phyloP scores from a whole-genome alignment of 176 grass and related monocot species.

The Musa acuminata region DNA sequence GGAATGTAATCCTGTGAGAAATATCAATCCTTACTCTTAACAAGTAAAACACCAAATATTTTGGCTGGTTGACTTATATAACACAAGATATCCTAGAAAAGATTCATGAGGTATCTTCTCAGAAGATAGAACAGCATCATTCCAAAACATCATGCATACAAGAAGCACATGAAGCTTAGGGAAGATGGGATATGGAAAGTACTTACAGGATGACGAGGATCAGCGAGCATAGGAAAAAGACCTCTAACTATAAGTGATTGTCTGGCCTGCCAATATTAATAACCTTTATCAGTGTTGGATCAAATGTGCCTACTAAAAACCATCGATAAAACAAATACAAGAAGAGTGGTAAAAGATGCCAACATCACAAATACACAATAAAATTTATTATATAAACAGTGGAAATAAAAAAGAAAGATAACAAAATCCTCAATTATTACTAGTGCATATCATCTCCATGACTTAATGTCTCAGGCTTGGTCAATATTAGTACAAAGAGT shows the following conservation, averaged over 20 bases:
- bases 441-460: neutral
- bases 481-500: neutral
- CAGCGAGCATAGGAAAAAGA: conserved; percentile 97
- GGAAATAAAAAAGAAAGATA: conserved; percentile 9
- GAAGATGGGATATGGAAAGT: neutral
- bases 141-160: neutral
- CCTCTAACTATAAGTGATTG: conserved; percentile 96
- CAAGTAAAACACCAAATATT: too few relatives aligned
- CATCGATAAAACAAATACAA: neutral
- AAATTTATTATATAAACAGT: neutral
- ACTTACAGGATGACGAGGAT: conserved; percentile 96
- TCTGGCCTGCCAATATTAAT: conserved; percentile 55
- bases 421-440: neutral
- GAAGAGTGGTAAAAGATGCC: neutral
- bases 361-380: neutral
- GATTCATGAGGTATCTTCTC: neutral
- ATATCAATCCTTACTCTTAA: too few relatives aligned
- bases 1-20: too few relatives aligned
- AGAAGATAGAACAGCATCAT: neutral
- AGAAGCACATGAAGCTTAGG: neutral
- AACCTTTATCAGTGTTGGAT: neutral
- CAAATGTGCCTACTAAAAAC: neutral
- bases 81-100: too few relatives aligned
- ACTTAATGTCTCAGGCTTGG: neutral
- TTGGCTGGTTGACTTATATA: too few relatives aligned